Percentiles rank a stretch among this genome's conserved stretches.
These are phyloP conservation scores for Teratosphaeria epicoccoides DNA, from an alignment of 2,329 filamentous ascomycete species.

Conservation along the genomic window DNA sequence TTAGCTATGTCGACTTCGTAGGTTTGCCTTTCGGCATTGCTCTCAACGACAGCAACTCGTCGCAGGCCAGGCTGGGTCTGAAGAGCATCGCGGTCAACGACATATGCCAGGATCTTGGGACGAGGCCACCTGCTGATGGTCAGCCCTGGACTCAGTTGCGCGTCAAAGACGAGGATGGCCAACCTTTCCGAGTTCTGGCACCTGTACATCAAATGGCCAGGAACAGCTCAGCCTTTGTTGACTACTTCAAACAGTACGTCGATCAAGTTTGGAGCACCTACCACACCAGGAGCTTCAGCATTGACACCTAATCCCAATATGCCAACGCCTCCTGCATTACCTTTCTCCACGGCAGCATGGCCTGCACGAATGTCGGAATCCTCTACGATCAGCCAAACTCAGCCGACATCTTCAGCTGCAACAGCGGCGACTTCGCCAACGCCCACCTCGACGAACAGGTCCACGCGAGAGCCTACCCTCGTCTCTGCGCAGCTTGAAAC, in stretches of 20 bases:
- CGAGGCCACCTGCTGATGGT: slow-evolving; percentile 46
- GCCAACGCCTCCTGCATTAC: slow-evolving; percentile 46
- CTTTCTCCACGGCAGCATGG: slow-evolving; percentile 16
- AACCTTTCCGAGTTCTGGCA: slow-evolving; percentile 30
- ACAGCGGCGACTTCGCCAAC: slow-evolving; percentile 49
- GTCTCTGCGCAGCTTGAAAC: slow-evolving; percentile 66
- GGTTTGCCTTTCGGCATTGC: slow-evolving; percentile 36
- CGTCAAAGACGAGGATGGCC: slow-evolving; percentile 29
- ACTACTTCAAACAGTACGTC: slow-evolving; percentile 44
- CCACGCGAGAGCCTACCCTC: slow-evolving; percentile 53
- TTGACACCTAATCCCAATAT: slow-evolving; percentile 54
- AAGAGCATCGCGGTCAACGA: slow-evolving; percentile 43
- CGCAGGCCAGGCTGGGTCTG: slow-evolving; percentile 48
- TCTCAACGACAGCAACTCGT: slow-evolving; percentile 36
- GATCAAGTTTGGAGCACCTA: slow-evolving; percentile 43
- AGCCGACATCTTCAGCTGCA: slow-evolving; percentile 57
- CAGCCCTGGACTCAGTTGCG: slow-evolving; percentile 53
- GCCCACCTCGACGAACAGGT: slow-evolving; percentile 29
- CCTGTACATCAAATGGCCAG: slow-evolving; percentile 34
- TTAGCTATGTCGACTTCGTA: slow-evolving; percentile 23
- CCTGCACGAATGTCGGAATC: slow-evolving; percentile 30
- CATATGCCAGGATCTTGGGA: slow-evolving; percentile 44
- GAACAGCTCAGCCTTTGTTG: slow-evolving; percentile 34
- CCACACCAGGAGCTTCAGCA: slow-evolving; percentile 35
- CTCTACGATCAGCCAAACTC: slow-evolving; percentile 49